Evolutionary conservation across 1,139 yeast species (phyloP), one percentile per base, ranked within the genome.

Genomic region (Pichia cactophila): DNA sequence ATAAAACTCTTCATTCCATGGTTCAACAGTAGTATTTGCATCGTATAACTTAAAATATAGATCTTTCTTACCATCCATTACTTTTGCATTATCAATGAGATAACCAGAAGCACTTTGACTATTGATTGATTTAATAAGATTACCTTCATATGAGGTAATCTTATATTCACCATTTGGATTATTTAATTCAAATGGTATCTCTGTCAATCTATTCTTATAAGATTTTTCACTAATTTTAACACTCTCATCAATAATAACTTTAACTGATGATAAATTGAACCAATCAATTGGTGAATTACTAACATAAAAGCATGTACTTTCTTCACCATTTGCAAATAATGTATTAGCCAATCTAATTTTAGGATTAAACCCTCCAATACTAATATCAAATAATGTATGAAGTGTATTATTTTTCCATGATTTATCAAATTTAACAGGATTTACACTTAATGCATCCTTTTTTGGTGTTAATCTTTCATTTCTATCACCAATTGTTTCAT

Each of bases 121-220:
- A 53, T 78, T 74, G 51, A 78, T 70, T n/a, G 64, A 51, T 57
- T 77, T 77, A 49, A 77, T 62, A 52, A 78, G 62, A 57, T 78
- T 78, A 0, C 80, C 80, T 6, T 71, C 68, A 52, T 70, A 69
- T 17, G 66, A 68, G 3, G 81, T 74, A 39, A 78, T 66, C 7
- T 55, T 38, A 20, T 51, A 52, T 69, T 45, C 51, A 5, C 47
- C 45, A 5, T 49, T 45, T 20, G 41, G 28, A 11, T 38, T 20
- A 52, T 48, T 26, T 42, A 43, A 29, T 52, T 44, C 51, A 43
- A 58, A 28, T 20, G 54, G 48, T 51, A 55, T 47, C 51, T 59
- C 56, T 3, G 42, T 45, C 20, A 54, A 35, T 48, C 51, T 44
- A 42, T 60, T 58, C 5, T 26, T 39, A 33, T 52, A 50, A 3